Conservation (phyloP, 129 eudicot genomes). For the Chrysanthemum seticuspe region DNA sequence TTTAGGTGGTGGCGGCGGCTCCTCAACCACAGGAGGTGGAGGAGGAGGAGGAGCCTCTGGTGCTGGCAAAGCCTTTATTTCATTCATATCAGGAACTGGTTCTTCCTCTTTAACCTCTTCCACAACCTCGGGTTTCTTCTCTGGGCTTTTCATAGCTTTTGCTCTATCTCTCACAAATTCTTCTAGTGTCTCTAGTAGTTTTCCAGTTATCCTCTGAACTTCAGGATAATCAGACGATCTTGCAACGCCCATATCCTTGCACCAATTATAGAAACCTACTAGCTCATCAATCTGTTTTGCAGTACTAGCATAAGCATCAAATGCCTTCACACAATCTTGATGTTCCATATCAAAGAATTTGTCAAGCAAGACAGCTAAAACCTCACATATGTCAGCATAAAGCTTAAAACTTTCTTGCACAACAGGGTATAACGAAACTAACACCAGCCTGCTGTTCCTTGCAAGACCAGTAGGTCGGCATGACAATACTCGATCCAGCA, state of each 20-base stretch:
- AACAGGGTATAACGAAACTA: slow-evolving; percentile 47
- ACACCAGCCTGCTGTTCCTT: slow-evolving; percentile 63
- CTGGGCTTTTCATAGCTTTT: slow-evolving; percentile 45
- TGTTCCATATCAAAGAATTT: slow-evolving; percentile 70
- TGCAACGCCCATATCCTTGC: slow-evolving; percentile 36
- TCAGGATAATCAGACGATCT: slow-evolving; percentile 37
- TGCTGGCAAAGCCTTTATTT: slow-evolving; percentile 73
- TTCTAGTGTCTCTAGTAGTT: slow-evolving; percentile 30
- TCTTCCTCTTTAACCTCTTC: slow-evolving; percentile 52
- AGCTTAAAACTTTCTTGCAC: slow-evolving; percentile 33
- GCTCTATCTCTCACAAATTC: slow-evolving; percentile 47
- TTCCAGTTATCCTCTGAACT: slow-evolving; percentile 35
- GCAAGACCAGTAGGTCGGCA: slow-evolving; percentile 43
- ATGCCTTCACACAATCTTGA: slow-evolving; percentile 79
- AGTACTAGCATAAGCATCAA: slow-evolving; percentile 48
- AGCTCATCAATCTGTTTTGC: slow-evolving; percentile 35
- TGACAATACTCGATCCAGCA: slow-evolving; percentile 30
- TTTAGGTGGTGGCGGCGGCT: slow-evolving; percentile 38
- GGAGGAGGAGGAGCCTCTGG: slow-evolving; percentile 56
- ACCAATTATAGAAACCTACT: slow-evolving; percentile 39
- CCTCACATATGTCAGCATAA: slow-evolving; percentile 44
- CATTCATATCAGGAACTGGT: slow-evolving; percentile 70
- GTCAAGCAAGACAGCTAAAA: slow-evolving; percentile 34
- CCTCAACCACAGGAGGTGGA: slow-evolving; percentile 47
- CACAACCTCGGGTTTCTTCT: slow-evolving; percentile 51